Evolutionary conservation across 352 stramenopile genomes (phyloP).

Genomic region (Globisporangium nunn): DNA sequence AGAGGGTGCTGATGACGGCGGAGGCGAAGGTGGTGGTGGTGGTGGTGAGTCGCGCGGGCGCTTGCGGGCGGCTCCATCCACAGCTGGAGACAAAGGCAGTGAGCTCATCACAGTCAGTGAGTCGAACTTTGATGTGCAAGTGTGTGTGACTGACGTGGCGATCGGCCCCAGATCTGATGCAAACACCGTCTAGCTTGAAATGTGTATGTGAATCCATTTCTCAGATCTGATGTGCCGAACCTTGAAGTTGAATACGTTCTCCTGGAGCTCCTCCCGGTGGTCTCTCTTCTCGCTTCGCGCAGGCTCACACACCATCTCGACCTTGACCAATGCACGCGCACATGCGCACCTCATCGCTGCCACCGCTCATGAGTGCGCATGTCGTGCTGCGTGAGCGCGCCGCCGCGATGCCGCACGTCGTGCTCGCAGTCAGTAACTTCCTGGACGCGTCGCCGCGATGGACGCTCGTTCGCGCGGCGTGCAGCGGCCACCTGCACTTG

Average conservation of each 20-base stretch:
- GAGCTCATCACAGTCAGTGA: neutral
- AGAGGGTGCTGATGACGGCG: neutral
- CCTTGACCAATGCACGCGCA: too few relatives aligned
- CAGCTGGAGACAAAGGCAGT: neutral
- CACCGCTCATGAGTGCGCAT: neutral
- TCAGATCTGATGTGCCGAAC: too few relatives aligned
- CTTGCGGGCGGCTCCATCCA: neutral
- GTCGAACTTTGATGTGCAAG: too few relatives aligned
- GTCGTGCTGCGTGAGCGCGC: neutral
- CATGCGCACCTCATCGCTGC: neutral
- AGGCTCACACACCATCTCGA: too few relatives aligned
- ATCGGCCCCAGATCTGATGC: too few relatives aligned
- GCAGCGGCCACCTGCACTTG: slow-evolving; percentile 2
- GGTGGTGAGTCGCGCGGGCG: neutral
- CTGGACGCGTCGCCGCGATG: slow-evolving; percentile 3
- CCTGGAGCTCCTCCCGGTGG: too few relatives aligned
- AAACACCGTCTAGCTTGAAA: too few relatives aligned
- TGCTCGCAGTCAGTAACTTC: neutral
- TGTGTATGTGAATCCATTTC: too few relatives aligned
- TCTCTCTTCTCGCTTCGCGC: too few relatives aligned
- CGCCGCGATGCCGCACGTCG: neutral
- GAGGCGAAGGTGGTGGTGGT: neutral
- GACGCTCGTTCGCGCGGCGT: slow-evolving; percentile 2
- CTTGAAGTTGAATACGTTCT: too few relatives aligned
- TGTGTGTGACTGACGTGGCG: too few relatives aligned